These are phyloP conservation scores for Microbotryomycetes sp. DNA, from an alignment of 1,284 basidiomycete genomes.

Conservation along the genomic window DNA sequence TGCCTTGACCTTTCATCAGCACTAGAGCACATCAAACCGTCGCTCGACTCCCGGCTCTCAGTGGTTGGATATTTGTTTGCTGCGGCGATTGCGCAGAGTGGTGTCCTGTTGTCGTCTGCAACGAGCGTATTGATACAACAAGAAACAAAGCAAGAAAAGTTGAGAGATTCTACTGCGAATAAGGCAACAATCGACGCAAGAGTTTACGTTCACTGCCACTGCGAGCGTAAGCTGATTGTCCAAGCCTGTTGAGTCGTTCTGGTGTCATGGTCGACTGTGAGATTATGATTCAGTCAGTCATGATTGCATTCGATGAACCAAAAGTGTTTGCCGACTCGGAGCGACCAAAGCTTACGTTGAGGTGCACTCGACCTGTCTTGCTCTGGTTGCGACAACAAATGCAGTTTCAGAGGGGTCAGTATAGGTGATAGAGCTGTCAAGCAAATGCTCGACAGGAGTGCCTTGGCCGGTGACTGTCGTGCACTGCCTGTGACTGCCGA, in stretches of 20 bases:
- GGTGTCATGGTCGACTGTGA: conserved; percentile 16
- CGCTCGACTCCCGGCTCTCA: background rate
- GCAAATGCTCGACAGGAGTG: background rate
- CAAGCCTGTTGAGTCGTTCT: conserved; percentile 26
- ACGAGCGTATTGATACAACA: too few relatives aligned
- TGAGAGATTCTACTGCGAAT: background rate
- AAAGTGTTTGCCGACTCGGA: background rate
- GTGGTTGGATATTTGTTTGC: background rate
- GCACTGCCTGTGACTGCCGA: background rate
- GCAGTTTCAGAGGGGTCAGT: background rate
- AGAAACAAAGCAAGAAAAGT: background rate
- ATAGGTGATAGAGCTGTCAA: background rate
- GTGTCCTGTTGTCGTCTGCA: too few relatives aligned
- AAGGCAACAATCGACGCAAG: conserved; percentile 26
- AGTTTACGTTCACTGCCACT: conserved; percentile 16
- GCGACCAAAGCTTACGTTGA: conserved; percentile 9
- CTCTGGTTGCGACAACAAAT: background rate
- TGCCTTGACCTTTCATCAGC: background rate
- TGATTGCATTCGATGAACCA: background rate
- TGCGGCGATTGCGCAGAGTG: background rate
- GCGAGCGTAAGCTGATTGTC: conserved; percentile 22
- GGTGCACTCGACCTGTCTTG: conserved; percentile 24
- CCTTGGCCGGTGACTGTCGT: background rate
- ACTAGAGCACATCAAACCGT: background rate
- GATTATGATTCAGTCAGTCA: background rate